These are phyloP conservation scores for Rubia tinctorum DNA, from an alignment of 305 asterid genomes.

Conservation along the genomic window DNA sequence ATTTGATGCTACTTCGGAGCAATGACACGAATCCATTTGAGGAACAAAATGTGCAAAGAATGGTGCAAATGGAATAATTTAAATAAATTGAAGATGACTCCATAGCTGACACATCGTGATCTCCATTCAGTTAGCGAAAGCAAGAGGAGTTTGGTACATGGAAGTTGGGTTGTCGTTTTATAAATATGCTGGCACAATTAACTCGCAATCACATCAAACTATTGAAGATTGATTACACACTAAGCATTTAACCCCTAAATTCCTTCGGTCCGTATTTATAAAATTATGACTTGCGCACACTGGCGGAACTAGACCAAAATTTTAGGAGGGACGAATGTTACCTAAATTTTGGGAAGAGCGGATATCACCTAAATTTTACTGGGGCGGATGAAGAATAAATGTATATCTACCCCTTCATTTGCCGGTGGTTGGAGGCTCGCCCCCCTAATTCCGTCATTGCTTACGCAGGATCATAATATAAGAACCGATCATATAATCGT, in stretches of 20 bases:
- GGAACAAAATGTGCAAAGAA: neutral
- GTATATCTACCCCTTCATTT: no score
- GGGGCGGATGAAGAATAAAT: no score
- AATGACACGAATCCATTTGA: neutral
- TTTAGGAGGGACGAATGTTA: no score
- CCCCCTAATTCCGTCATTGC: no score
- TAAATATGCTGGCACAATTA: neutral
- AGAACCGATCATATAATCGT: neutral
- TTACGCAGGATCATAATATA: no score
- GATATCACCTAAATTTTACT: no score
- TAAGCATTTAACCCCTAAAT: neutral
- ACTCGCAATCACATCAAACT: neutral
- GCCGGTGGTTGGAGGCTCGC: no score
- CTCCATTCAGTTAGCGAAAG: conserved; percentile 18
- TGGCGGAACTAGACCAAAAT: no score
- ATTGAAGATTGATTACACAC: neutral
- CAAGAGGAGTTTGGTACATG: conserved; percentile 10
- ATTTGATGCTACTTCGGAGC: no score
- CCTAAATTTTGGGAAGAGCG: no score
- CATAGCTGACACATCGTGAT: conserved; percentile 18
- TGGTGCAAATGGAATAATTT: conserved; percentile 2
- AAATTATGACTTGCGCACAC: no score
- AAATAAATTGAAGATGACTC: conserved; percentile 22
- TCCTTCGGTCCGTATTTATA: no score
- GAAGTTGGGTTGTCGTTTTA: conserved; percentile 12